Evolutionary conservation across 2,329 filamentous ascomycete species (phyloP).

Genomic region (Hymenoscyphus scutula): DNA sequence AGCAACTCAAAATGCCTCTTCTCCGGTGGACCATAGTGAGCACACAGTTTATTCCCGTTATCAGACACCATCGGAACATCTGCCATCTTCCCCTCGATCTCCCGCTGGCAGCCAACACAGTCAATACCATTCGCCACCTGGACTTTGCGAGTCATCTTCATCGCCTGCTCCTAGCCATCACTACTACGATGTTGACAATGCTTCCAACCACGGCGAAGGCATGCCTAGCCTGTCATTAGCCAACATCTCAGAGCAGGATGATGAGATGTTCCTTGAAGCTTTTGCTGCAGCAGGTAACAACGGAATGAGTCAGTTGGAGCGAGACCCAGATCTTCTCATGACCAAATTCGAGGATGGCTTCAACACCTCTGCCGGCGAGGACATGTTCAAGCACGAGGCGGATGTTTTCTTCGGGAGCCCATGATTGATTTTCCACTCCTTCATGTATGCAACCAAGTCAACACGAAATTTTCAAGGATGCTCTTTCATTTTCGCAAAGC

Average conservation of each 20-base stretch:
- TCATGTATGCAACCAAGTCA: conserved; percentile 4
- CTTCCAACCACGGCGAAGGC: conserved; percentile 34
- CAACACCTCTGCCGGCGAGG: conserved; percentile 19
- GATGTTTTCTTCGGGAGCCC: conserved; percentile 38
- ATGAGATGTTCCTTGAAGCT: conserved; percentile 38
- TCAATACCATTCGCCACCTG: conserved; percentile 57
- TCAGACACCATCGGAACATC: conserved; percentile 26
- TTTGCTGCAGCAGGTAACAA: conserved; percentile 30
- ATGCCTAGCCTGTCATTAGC: conserved; percentile 27
- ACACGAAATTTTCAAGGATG: conserved; percentile 4
- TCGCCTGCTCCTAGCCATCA: conserved; percentile 43
- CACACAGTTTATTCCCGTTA: conserved; percentile 28
- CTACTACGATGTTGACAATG: conserved; percentile 30
- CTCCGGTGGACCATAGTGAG: conserved; percentile 31
- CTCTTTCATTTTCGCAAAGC: neutral
- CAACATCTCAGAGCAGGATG: conserved; percentile 31
- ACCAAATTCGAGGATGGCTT: conserved; percentile 36
- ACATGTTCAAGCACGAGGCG: conserved; percentile 29
- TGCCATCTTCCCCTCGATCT: conserved; percentile 42
- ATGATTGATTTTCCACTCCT: conserved; percentile 17
- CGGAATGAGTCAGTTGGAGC: conserved; percentile 30
- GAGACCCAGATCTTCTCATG: conserved; percentile 34
- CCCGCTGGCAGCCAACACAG: conserved; percentile 49
- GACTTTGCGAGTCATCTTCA: conserved; percentile 59
- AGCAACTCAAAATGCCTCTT: conserved; percentile 30